phyloP scores from a whole-genome alignment of 169 alveolate species.

The Cryptosporidium meleagridis region DNA sequence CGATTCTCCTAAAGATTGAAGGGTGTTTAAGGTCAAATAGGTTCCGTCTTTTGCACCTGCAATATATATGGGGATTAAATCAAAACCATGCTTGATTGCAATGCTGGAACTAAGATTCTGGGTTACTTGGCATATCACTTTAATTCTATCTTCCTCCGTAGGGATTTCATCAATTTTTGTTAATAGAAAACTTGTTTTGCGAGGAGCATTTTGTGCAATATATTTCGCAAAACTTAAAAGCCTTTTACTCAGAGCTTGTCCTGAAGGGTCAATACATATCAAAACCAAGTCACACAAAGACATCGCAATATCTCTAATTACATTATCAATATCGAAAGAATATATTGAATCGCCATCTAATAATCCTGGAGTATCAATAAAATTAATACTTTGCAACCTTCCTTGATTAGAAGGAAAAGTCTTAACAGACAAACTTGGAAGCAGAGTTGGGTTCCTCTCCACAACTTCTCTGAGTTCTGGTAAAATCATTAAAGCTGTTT shows the following conservation, averaged over 20 bases:
- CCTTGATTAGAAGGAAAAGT: conserved; percentile 49
- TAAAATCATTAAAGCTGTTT: conserved; percentile 79
- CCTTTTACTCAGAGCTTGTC: conserved; percentile 82
- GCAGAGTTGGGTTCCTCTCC: conserved; percentile 75
- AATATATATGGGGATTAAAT: conserved; percentile 76
- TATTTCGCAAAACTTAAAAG: conserved; percentile 76
- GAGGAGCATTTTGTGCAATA: conserved; percentile 77
- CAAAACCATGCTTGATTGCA: conserved; percentile 75
- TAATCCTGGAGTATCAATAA: conserved; percentile 87
- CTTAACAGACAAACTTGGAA: conserved; percentile 78
- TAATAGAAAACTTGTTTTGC: conserved; percentile 76
- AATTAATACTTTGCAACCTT: conserved; percentile 74
- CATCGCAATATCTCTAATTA: conserved; percentile 78
- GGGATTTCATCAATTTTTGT: conserved; percentile 81
- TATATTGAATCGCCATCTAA: conserved; percentile 82
- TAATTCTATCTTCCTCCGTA: conserved; percentile 78
- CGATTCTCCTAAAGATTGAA: background rate
- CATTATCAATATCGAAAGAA: conserved; percentile 80
- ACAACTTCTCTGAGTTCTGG: conserved; percentile 80
- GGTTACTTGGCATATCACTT: conserved; percentile 79
- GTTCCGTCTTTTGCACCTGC: conserved; percentile 78
- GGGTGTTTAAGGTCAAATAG: conserved; percentile 15
- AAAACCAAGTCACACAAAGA: conserved; percentile 80
- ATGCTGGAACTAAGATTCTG: conserved; percentile 75
- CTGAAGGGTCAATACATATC: conserved; percentile 84